Percentiles rank a stretch among this genome's conserved stretches.
phyloP scores from a whole-genome alignment of 306 rosid species.

The Amphicarpaea edgeworthii region DNA sequence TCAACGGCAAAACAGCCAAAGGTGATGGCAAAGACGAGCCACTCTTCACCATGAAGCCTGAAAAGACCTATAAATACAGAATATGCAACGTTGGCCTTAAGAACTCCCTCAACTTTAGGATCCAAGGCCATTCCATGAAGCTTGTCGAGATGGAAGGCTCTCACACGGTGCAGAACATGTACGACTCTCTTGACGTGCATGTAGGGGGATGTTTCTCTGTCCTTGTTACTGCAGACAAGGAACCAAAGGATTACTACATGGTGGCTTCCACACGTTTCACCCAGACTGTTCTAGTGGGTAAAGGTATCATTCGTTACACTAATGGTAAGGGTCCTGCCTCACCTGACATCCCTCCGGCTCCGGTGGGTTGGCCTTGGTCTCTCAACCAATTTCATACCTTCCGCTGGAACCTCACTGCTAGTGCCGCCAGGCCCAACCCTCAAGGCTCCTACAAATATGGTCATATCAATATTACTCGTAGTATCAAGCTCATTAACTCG shows the following conservation, averaged over 20 bases:
- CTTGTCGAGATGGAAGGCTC: slow-evolving; percentile 77
- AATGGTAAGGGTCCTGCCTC: slow-evolving; percentile 1
- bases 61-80: slow-evolving; percentile 65
- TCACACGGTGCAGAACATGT: slow-evolving; percentile 33
- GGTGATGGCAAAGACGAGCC: slow-evolving; percentile 51
- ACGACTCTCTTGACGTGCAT: slow-evolving; percentile 19
- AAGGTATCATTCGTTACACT: slow-evolving; percentile 14
- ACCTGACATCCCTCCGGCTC: slow-evolving; percentile 27
- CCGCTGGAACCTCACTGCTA: slow-evolving; percentile 75
- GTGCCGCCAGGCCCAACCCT: slow-evolving; percentile 83
- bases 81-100: slow-evolving; percentile 67
- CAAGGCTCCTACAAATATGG: slow-evolving; percentile 78
- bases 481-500: slow-evolving; percentile 42
- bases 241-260: slow-evolving; percentile 44
- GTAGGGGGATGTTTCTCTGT: not conserved
- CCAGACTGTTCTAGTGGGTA: not conserved
- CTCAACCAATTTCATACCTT: slow-evolving; percentile 72
- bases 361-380: slow-evolving; percentile 73
- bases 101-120: slow-evolving; percentile 59
- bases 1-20: slow-evolving; percentile 55
- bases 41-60: slow-evolving; percentile 66
- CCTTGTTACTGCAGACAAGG: slow-evolving; percentile 46
- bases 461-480: slow-evolving; percentile 65
- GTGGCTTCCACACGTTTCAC: slow-evolving; percentile 28
- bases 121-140: slow-evolving; percentile 65